A percentile compares a stretch with the other conserved stretches of the same genome.
These are phyloP conservation scores for Boletus vermiculosoides DNA, from an alignment of 768 basidiomycete species.

Conservation along the genomic window DNA sequence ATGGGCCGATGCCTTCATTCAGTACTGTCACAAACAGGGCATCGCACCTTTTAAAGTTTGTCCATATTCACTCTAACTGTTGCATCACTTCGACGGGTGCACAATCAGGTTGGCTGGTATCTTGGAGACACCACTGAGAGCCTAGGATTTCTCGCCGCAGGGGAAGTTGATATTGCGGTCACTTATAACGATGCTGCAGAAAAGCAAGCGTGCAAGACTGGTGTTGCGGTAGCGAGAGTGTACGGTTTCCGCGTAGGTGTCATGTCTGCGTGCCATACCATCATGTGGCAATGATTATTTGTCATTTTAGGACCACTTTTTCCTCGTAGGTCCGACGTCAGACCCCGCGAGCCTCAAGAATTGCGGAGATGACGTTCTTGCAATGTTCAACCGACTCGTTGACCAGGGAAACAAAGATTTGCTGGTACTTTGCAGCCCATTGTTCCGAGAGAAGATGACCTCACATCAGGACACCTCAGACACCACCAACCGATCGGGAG, in stretches of 20 bases:
- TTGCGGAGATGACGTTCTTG: constrained; percentile 28
- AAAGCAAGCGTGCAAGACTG: constrained; percentile 31
- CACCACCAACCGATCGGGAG: constrained; percentile 31
- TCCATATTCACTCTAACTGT: constrained; percentile 29
- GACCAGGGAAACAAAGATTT: constrained; percentile 43
- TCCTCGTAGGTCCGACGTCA: constrained; percentile 45
- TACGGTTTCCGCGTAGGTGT: constrained; percentile 47
- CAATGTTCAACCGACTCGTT: constrained; percentile 50
- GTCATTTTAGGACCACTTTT: constrained; percentile 46
- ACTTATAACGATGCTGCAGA: constrained; percentile 57
- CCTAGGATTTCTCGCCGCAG: constrained; percentile 40
- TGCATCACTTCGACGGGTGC: not conserved
- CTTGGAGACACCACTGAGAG: constrained; percentile 56
- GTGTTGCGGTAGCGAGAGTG: constrained; percentile 32
- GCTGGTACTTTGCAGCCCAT: constrained; percentile 28
- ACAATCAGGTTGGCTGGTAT: constrained; percentile 51
- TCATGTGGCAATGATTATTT: not conserved
- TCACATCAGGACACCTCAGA: constrained; percentile 13
- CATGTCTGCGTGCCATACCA: not conserved
- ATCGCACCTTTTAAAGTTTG: constrained; percentile 30
- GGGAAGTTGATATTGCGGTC: constrained; percentile 48
- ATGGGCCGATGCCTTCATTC: constrained; percentile 49
- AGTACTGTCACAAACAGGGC: constrained; percentile 13
- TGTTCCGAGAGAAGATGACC: not conserved
- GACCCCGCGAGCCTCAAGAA: constrained; percentile 47